phyloP scores from a whole-genome alignment of 1,139 yeast genomes.

The Zygotorulaspora mrakii region DNA sequence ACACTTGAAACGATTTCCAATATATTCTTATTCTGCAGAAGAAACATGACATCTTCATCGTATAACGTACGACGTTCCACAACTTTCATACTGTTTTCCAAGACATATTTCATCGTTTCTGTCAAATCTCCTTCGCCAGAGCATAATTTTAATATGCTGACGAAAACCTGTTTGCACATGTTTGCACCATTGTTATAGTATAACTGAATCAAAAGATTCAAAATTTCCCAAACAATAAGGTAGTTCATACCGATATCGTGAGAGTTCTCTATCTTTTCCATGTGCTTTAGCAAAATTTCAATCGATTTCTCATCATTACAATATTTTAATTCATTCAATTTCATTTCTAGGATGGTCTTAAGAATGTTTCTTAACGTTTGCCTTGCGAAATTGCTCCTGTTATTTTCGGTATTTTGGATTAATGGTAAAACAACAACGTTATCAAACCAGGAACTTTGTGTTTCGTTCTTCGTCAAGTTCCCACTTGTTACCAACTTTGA shows the following conservation, averaged over 20 bases:
- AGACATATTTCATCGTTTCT: constrained; percentile 2
- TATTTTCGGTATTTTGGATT: constrained; percentile 5
- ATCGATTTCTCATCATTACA: constrained; percentile 4
- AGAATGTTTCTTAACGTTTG: constrained; percentile 13
- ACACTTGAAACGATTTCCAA: constrained; percentile 10
- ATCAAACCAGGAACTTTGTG: constrained; percentile 12
- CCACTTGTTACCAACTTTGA: constrained; percentile 6
- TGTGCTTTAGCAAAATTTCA: constrained; percentile 4
- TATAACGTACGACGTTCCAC: background rate
- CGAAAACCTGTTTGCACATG: constrained; percentile 5
- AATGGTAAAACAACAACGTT: constrained; percentile 12
- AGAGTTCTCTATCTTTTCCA: constrained; percentile 4
- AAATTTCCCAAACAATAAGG: constrained; percentile 12
- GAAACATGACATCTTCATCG: constrained; percentile 1
- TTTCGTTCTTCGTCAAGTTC: background rate
- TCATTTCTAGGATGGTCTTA: background rate
- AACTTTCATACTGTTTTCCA: constrained; percentile 6
- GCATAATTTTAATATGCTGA: constrained; percentile 5
- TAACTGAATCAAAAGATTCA: constrained; percentile 8
- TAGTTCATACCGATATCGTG: constrained; percentile 6
- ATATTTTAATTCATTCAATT: too few species aligned
- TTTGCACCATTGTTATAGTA: constrained; percentile 6
- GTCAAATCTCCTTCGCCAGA: constrained; percentile 4
- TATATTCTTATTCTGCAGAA: background rate
- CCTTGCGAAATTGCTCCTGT: constrained; percentile 8